phyloP scores from a whole-genome alignment of 2,329 filamentous ascomycete genomes.

The Fonsecaea multimorphosa region DNA sequence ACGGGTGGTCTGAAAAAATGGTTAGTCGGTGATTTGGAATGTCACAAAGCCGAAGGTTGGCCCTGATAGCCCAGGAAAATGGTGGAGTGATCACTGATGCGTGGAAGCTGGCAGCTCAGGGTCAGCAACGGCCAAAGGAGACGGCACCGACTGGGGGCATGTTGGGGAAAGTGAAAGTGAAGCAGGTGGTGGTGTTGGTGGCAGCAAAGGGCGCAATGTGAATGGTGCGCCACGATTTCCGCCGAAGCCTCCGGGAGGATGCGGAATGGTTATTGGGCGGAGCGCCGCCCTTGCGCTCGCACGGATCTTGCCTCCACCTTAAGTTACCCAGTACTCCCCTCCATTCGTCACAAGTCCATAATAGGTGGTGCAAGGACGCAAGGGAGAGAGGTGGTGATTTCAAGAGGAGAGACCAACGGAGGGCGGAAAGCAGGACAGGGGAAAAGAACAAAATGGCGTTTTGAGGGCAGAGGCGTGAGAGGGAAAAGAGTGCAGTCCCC shows the following conservation, averaged over 20 bases:
- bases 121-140: background rate
- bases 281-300: slow-evolving; percentile 21
- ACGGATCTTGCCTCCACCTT: slow-evolving; percentile 14
- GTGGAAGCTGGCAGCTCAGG: background rate
- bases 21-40: too few species aligned
- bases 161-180: background rate
- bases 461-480: too few species aligned
- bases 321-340: slow-evolving; percentile 8
- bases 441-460: background rate
- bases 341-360: background rate
- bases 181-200: too few species aligned
- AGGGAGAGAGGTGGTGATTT: background rate
- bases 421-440: background rate
- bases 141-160: background rate
- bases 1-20: too few species aligned
- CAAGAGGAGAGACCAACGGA: background rate
- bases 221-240: slow-evolving; percentile 16
- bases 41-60: background rate
- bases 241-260: slow-evolving; percentile 11
- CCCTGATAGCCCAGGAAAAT: background rate
- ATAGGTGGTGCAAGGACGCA: background rate
- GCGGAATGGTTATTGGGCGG: slow-evolving; percentile 26
- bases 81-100: slow-evolving; percentile 8
- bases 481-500: background rate
- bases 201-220: background rate